A percentile compares a stretch with the other conserved stretches of the same genome.
Evolutionary conservation across 345 rosid species (phyloP).

Genomic region (Eutrema japonicum): DNA sequence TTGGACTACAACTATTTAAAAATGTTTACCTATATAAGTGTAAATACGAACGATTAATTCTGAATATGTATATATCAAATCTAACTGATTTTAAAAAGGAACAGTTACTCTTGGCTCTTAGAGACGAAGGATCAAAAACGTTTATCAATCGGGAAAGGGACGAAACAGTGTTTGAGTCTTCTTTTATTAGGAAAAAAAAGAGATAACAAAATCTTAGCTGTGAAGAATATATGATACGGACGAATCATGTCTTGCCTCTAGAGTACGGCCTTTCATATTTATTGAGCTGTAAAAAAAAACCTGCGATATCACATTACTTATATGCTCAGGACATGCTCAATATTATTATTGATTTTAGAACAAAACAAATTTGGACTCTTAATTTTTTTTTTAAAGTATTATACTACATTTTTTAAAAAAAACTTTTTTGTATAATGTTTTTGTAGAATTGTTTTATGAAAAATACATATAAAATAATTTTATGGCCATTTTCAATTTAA

Average conservation of each 20-base stretch:
- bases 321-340: no score
- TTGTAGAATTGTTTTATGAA: no score
- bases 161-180: slow-evolving; percentile 4
- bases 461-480: no score
- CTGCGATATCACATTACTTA: slow-evolving; percentile 2
- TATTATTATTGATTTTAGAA: no score
- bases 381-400: no score
- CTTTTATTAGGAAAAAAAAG: background rate
- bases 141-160: slow-evolving; percentile 1
- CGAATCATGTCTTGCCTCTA: slow-evolving; percentile 15
- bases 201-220: slow-evolving; percentile 6
- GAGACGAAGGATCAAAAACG: slow-evolving; percentile 4
- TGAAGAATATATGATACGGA: slow-evolving; percentile 24
- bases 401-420: no score
- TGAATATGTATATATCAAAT: background rate
- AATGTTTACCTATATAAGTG: background rate
- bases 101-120: slow-evolving; percentile 1
- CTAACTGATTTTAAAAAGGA: background rate
- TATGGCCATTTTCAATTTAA: no score
- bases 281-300: slow-evolving; percentile 2
- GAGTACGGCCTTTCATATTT: slow-evolving; percentile 24
- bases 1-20: background rate
- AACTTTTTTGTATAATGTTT: no score
- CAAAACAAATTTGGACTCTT: no score
- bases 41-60: background rate